A percentile compares a stretch with the other conserved stretches of the same genome.
Evolutionary conservation across 2,329 filamentous ascomycete genomes (phyloP).

Genomic region (Talaromyces atroroseus): DNA sequence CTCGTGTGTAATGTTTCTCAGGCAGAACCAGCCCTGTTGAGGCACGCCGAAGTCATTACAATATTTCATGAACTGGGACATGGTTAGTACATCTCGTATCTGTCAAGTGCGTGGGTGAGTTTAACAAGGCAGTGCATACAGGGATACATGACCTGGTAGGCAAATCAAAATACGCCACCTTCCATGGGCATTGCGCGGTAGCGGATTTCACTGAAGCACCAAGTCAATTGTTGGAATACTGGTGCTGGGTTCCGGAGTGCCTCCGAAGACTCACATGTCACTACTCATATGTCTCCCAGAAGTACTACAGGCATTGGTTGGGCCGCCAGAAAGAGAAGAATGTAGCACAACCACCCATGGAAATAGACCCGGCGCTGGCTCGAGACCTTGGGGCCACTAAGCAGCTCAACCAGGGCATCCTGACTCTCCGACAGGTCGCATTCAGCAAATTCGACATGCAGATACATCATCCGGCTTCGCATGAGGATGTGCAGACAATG

Average conservation of each 20-base stretch:
- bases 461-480: constrained; percentile 12
- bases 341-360: background rate
- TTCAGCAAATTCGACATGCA: constrained; percentile 16
- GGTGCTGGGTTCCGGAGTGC: background rate
- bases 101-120: too few relatives aligned
- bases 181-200: background rate
- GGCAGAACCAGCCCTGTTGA: background rate
- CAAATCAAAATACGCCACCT: background rate
- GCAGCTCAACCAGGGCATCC: constrained; percentile 12
- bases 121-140: too few relatives aligned
- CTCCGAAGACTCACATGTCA: background rate
- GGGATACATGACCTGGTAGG: background rate
- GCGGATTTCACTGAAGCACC: background rate
- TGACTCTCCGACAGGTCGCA: constrained; percentile 12
- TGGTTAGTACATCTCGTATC: too few relatives aligned
- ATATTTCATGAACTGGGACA: background rate
- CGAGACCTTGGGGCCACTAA: constrained; percentile 2
- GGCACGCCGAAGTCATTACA: background rate
- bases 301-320: background rate
- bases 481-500: constrained; percentile 4
- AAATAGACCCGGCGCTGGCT: constrained; percentile 1
- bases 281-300: background rate
- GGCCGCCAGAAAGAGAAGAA: background rate
- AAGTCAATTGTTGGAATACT: background rate
- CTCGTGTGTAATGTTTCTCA: background rate